Conservation (phyloP, 2,329 filamentous ascomycete genomes). For the Colletotrichum echinochloae region DNA sequence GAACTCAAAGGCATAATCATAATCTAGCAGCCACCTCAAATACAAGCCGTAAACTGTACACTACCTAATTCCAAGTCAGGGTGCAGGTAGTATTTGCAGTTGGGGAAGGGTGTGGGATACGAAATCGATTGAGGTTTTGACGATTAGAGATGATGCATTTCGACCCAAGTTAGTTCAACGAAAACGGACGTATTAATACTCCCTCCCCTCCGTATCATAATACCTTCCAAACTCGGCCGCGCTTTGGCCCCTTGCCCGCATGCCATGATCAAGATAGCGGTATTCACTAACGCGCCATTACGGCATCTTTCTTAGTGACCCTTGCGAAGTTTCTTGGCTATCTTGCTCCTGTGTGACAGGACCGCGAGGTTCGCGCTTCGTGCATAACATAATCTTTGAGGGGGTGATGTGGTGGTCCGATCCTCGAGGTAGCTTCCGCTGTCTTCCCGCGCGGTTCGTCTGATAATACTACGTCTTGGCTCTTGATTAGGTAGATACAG, state of each 20-base stretch:
- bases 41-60: background rate
- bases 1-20: background rate
- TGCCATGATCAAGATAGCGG: background rate
- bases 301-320: conserved; percentile 15
- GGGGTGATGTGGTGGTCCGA: background rate
- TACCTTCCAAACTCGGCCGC: background rate
- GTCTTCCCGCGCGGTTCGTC: background rate
- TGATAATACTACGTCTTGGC: background rate
- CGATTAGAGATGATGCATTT: background rate
- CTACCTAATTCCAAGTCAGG: background rate
- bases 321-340: background rate
- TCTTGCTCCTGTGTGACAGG: too few species aligned
- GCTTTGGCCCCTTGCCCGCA: background rate
- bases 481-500: too few species aligned
- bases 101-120: background rate
- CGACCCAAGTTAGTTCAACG: too few species aligned
- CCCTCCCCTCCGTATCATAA: too few species aligned
- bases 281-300: background rate
- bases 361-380: background rate
- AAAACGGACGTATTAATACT: too few species aligned
- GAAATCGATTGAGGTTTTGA: background rate
- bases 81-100: background rate
- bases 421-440: background rate
- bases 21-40: background rate
- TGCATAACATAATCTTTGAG: background rate